Percentiles rank a stretch among this genome's conserved stretches.
Conservation (phyloP, 2,329 filamentous ascomycete genomes). For the Cercospora brassicicola region DNA sequence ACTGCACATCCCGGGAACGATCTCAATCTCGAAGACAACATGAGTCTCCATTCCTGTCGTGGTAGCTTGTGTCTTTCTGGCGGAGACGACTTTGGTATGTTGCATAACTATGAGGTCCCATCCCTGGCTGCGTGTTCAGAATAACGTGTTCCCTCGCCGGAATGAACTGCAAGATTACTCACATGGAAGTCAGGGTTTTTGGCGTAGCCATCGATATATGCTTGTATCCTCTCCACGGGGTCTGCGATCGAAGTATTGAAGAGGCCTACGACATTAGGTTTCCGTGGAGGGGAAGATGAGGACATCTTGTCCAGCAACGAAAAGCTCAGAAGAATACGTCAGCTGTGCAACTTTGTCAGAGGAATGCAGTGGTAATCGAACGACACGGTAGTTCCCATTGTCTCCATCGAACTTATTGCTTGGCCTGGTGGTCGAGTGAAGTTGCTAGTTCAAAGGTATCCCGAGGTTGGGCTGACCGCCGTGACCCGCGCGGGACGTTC, state of each 20-base stretch:
- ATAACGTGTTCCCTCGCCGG: neutral
- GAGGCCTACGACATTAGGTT: neutral
- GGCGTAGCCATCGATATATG: constrained; percentile 16
- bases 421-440: constrained; percentile 28
- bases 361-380: neutral
- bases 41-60: constrained; percentile 6
- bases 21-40: constrained; percentile 16
- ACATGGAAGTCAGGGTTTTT: constrained; percentile 8
- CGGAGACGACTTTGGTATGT: constrained; percentile 16
- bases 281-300: neutral
- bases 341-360: neutral
- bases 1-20: constrained; percentile 20
- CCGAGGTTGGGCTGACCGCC: neutral
- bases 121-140: neutral
- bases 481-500: neutral
- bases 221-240: constrained; percentile 15
- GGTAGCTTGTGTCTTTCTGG: constrained; percentile 3
- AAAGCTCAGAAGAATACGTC: neutral
- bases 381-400: neutral
- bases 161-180: neutral
- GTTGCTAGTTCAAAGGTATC: constrained; percentile 22
- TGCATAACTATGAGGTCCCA: constrained; percentile 17
- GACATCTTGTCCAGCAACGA: neutral
- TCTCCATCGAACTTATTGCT: neutral
- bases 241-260: constrained; percentile 18